phyloP scores from a whole-genome alignment of 257 asterid genomes.

The Solanum commersonii region DNA sequence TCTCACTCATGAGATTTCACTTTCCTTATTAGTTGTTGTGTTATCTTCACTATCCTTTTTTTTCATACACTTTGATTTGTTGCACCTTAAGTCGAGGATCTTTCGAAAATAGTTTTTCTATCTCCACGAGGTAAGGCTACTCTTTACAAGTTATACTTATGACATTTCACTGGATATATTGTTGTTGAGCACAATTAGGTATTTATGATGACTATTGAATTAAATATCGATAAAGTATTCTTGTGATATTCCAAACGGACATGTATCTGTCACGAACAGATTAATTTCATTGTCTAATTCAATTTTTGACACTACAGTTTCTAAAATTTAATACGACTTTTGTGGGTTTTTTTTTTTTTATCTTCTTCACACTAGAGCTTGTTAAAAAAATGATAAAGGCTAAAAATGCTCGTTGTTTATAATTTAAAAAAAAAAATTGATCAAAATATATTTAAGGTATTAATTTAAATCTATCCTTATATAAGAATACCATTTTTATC shows the following conservation, averaged over 20 bases:
- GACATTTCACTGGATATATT: not conserved
- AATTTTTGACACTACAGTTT: fast-evolving
- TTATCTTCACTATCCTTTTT: not conserved
- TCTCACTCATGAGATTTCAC: not conserved
- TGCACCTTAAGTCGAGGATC: not conserved
- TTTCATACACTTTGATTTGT: not conserved
- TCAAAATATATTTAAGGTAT: not conserved
- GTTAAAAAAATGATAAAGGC: not conserved
- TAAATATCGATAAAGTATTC: not conserved
- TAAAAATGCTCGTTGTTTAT: not conserved
- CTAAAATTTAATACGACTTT: not conserved
- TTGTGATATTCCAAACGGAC: not conserved
- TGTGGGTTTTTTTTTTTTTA: not conserved
- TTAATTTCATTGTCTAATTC: not conserved
- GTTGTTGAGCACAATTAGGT: not conserved
- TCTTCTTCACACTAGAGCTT: not conserved
- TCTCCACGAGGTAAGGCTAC: not conserved
- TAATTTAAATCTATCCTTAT: not conserved
- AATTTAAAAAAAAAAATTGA: not conserved
- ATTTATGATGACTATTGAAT: not conserved
- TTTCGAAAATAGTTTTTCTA: not conserved
- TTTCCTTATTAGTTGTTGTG: not conserved
- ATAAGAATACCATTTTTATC: not conserved
- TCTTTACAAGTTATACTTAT: fast-evolving
- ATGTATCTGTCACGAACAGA: not conserved